Evolutionary conservation across 2,329 filamentous ascomycete genomes (phyloP), one percentile per base, ranked within the genome.

Genomic region (Aspergillus felis): DNA sequence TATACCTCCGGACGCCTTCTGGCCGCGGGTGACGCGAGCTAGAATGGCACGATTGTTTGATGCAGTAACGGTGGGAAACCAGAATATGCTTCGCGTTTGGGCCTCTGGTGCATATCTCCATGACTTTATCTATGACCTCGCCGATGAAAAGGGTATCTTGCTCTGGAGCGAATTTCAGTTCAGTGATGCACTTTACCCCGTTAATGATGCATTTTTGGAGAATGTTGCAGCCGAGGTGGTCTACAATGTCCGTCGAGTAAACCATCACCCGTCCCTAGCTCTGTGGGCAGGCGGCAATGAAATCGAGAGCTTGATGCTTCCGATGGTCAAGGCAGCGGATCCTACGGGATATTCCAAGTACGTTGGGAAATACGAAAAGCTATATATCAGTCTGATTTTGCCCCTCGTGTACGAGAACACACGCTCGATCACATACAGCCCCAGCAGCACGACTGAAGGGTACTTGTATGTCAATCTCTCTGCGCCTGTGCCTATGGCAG

Each of bases 51-150:
- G 78, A 41, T 71, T 86, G 0, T 84, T 87, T 54, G 74, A 84
- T 55, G 78, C 82, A 0, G 81, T 82, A 2, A 75, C 83, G 1
- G 78, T 78, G 25, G 83, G 82, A 2, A 85, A 87, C 58, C 84
- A 87, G 66, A 87, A 87, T 64, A 86, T 87, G 84, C 76, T 87
- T 3, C 78, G 84, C 5, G 80, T 87, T 1, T 87, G 85, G 85
- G 78, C 83, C 12, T 83, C 80, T 22, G 83, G 84, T 2, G 80
- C 81, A 1, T 87, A 87, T 60, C 76, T 79, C 1, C 84, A 83
- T 0, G 84, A 87, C 60, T 86, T 84, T 61, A 82, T 87, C 59
- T 87, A 84, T 63, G 84, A 87, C 56, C 72, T 86, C 9, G 85
- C 84, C 1, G 84, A 87, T 66, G 82, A 85, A 65, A 78, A 78